A percentile compares a stretch with the other conserved stretches of the same genome.
phyloP scores from a whole-genome alignment of 1,139 yeast genomes.

The Pichia terricola region DNA sequence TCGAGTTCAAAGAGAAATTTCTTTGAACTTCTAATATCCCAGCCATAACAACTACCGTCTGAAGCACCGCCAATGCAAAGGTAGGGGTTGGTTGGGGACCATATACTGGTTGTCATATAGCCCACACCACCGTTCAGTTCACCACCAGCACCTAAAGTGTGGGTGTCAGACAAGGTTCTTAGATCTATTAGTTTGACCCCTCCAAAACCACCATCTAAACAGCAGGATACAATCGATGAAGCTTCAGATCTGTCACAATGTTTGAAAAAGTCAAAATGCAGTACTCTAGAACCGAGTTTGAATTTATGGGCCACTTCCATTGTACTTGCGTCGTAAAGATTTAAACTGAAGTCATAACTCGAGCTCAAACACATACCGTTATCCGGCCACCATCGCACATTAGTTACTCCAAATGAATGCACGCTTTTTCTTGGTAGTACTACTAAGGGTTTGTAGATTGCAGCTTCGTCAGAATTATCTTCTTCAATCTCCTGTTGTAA shows the following conservation, averaged over 20 bases:
- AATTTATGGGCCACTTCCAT: conserved; percentile 59
- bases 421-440: conserved; percentile 44
- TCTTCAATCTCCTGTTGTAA: conserved; percentile 11
- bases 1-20: conserved; percentile 58
- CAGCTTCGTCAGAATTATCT: conserved; percentile 1
- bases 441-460: conserved; percentile 26
- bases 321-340: conserved; percentile 72
- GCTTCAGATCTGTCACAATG: conserved; percentile 28
- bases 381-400: conserved; percentile 88
- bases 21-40: conserved; percentile 70
- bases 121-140: conserved; percentile 21
- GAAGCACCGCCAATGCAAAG: conserved; percentile 68
- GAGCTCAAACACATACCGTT: conserved; percentile 78
- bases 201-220: conserved; percentile 25
- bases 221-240: conserved; percentile 40
- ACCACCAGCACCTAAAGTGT: conserved; percentile 43
- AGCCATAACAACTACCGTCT: conserved; percentile 56
- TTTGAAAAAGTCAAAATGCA: conserved; percentile 40
- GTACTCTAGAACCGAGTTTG: conserved; percentile 40
- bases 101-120: conserved; percentile 26
- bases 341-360: conserved; percentile 70
- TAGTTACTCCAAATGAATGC: conserved; percentile 68
- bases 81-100: conserved; percentile 64
- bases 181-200: conserved; percentile 54
- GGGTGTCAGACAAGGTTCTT: conserved; percentile 60